These are phyloP conservation scores for Castanea sativa DNA, from an alignment of 306 rosid genomes.

Conservation along the genomic window DNA sequence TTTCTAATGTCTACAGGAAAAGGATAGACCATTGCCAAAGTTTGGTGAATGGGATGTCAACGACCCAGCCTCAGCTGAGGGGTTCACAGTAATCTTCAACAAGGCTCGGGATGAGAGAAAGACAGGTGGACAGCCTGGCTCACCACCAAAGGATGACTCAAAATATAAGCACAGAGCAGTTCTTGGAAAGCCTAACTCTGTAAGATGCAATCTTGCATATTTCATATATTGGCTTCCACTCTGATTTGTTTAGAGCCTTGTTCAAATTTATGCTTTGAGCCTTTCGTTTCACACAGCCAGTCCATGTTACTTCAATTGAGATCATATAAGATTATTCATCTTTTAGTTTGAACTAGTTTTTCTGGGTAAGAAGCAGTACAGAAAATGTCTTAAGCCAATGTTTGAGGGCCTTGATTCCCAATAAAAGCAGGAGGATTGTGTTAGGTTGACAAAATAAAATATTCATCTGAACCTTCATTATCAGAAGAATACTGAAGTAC, in stretches of 20 bases:
- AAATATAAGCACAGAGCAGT: constrained; percentile 43
- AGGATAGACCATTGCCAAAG: constrained; percentile 61
- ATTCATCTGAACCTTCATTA: background rate
- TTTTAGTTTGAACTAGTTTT: no score
- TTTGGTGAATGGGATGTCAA: constrained; percentile 91
- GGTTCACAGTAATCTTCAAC: constrained; percentile 75
- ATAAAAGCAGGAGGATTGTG: background rate
- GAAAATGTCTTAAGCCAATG: no score
- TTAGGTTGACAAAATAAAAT: background rate
- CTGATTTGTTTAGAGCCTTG: background rate
- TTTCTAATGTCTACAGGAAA: constrained; percentile 39
- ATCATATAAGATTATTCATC: no score
- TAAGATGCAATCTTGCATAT: constrained; percentile 24
- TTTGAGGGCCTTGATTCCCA: background rate
- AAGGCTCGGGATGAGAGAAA: constrained; percentile 73
- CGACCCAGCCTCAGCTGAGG: constrained; percentile 77
- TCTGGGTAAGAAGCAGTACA: no score
- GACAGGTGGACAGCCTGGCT: constrained; percentile 43
- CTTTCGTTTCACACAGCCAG: background rate
- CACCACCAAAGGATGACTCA: constrained; percentile 48
- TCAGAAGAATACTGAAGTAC: background rate
- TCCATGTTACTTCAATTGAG: background rate
- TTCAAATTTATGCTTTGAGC: background rate
- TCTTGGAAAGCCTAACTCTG: constrained; percentile 64
- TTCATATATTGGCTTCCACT: background rate